Conservation (phyloP, 768 basidiomycete genomes). For the Dioszegia aurantiaca region DNA sequence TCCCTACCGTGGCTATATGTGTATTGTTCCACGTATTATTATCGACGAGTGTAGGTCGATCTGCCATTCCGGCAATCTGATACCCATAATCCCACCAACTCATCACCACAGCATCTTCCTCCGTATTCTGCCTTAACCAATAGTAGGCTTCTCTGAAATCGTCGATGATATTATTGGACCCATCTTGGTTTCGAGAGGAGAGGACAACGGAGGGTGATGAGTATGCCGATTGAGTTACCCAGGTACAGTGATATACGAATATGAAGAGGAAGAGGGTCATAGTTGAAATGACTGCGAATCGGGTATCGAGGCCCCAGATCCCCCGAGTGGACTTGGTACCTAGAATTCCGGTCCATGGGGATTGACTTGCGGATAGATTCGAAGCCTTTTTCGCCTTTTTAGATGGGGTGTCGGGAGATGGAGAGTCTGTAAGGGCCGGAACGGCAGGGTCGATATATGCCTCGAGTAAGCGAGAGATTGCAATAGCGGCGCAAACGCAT, state of each 20-base stretch:
- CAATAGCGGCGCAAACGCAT: conserved; percentile 87
- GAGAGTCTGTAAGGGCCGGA: conserved; percentile 56
- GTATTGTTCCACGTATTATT: conserved; percentile 99
- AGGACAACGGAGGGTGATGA: conserved; percentile 97
- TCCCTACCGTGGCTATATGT: conserved; percentile 97
- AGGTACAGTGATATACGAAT: conserved; percentile 96
- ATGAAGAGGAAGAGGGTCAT: conserved; percentile 73
- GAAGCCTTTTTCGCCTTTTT: conserved; percentile 55
- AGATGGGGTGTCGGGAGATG: conserved; percentile 36
- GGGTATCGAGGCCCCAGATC: conserved; percentile 80
- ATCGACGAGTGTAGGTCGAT: conserved; percentile 90
- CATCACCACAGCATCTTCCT: conserved; percentile 88
- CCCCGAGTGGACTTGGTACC: conserved; percentile 54
- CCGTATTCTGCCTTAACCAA: conserved; percentile 94
- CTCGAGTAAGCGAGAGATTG: conserved; percentile 80
- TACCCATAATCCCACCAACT: conserved; percentile 99
- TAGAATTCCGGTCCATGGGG: conserved; percentile 51
- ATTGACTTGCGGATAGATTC: conserved; percentile 46
- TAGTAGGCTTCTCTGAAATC: conserved; percentile 99
- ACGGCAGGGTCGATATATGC: conserved; percentile 82
- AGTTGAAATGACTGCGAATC: conserved; percentile 70
- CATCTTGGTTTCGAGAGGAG: conserved; percentile 73
- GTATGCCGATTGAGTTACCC: conserved; percentile 90
- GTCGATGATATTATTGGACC: conserved; percentile 90
- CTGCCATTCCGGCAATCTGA: conserved; percentile 98